Base-by-base conservation (phyloP, 1,284 basidiomycete genomes). In the Rhodotorula sp. region DNA sequence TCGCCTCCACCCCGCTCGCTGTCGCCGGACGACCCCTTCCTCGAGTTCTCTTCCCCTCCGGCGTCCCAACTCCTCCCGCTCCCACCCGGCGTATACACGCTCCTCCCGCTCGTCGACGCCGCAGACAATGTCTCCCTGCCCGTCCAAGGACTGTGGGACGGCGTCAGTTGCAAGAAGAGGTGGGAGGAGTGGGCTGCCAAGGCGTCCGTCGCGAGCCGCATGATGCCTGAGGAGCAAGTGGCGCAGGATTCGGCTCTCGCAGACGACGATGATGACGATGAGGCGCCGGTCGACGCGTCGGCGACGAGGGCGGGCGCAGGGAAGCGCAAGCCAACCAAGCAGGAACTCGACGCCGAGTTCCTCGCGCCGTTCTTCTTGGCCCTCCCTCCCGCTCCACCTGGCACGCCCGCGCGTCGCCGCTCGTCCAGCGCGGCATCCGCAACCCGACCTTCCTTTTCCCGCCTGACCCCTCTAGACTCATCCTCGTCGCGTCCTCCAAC, bases 111-210 rank as follows among this genome's bases (percentile, higher is more conserved):
- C 34, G 62, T 76, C 39, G 67, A 74, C 24, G 32, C n/a, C 8
- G 74, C 72, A 65, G 68, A 77, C 65, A 76, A 76, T 66, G 55
- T 62, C 22, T n/a, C 30, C 15, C 47, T 77, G 20, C 76, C 76
- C 2, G 19, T 44, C 15, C 73, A 51, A 29, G 36, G 74, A 4
- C 72, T 73, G 0, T 77, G 71, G 64, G n/a, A 56, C 19, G 64
- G 61, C 8, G 5, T 11, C 2, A 64, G 62, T 34, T 67, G 68
- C 54, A 48, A 56, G 36, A 22, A 20, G 8, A 44, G 70, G 15
- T 66, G 65, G 64, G 51, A 67, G 34, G 48, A 30, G 27, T 63
- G 19, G 61, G 59, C 29, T 49, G 24, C 24, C 48, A 49, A 24
- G 24, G n/a, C 22, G 24, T 49, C 48, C 19, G 24, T 49, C 36